Evolutionary conservation across 305 asterid genomes (phyloP), one percentile per base, ranked within the genome.

Genomic region (Fraxinus nigra): DNA sequence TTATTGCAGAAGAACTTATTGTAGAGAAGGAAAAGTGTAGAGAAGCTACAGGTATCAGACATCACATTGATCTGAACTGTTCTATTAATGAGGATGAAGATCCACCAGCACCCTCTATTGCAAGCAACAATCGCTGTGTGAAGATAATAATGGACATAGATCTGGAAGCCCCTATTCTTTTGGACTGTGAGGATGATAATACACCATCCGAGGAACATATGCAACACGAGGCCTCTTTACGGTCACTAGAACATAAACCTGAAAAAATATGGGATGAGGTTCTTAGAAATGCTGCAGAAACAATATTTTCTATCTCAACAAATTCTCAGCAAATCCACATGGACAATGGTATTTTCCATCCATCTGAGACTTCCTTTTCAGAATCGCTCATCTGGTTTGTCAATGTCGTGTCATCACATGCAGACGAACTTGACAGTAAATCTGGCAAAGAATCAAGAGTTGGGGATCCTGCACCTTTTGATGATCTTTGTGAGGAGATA

Each of bases 11-110:
- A 81, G 89, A 83, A 54, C 61, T 54, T 72, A 75, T 67, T 33
- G 77, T 80, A 56, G 92, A 84, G 86, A 82, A 85, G 78, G 87
- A 75, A 61, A 72, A 77, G 35, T 87, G 56, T 37, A 75, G 80
- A 3, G 87, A 86, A 73, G 77, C 82, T 63, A 35, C 85, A 22
- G 78, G 77, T 80, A 26, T 79, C 16, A 89, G 85, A 88, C 89
- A 89, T 83, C 85, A 32, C 81, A 85, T 95, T 77, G 99, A 95
- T 87, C 83, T 95, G 95, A 95, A 95, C 86, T 90, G 92, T 48
- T 88, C 92, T 79, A 77, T 89, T 40, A 82, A 87, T 2, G 98
- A 95, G 82, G 91, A 86, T 81, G 98, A 93, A 86, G 97, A 90
- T 61, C 84, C 82, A 8, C 72, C 87, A 56, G 88, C 72, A 11